Conservation (phyloP, 306 rosid genomes). For the Rosa rugosa region DNA sequence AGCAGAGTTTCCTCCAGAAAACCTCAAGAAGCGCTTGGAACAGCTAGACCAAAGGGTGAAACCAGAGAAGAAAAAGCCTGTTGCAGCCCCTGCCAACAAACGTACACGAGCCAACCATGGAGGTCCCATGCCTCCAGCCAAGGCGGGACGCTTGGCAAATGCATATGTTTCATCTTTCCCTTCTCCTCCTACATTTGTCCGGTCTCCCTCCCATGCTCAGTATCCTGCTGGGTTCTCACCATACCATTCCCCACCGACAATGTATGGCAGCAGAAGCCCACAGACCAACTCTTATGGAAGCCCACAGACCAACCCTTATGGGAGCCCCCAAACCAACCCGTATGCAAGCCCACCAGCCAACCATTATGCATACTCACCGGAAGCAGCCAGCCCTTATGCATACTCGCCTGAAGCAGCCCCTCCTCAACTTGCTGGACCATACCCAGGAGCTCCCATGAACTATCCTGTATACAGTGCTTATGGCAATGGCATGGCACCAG, state of each 20-base stretch:
- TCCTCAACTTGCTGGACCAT: constrained; percentile 53
- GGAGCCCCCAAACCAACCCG: constrained; percentile 79
- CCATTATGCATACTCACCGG: constrained; percentile 60
- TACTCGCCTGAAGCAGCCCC: constrained; percentile 91
- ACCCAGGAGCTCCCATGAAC: constrained; percentile 77
- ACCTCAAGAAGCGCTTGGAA: constrained; percentile 93
- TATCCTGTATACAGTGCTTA: constrained; percentile 88
- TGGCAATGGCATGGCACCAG: constrained; percentile 84
- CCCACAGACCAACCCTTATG: constrained; percentile 61
- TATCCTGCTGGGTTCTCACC: constrained; percentile 88
- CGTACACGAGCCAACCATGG: constrained; percentile 91
- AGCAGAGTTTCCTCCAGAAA: constrained; percentile 80
- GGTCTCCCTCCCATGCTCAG: constrained; percentile 92
- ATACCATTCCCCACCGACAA: constrained; percentile 93
- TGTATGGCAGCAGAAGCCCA: constrained; percentile 97
- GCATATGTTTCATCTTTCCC: constrained; percentile 99
- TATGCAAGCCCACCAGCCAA: constrained; percentile 66
- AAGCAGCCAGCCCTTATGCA: constrained; percentile 67
- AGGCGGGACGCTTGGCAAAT: constrained; percentile 96
- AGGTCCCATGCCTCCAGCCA: constrained; percentile 99
- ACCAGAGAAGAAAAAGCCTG: constrained; percentile 83
- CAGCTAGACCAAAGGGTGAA: constrained; percentile 87
- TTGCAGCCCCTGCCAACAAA: constrained; percentile 86
- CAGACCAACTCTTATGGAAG: constrained; percentile 65
- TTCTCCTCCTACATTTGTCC: constrained; percentile 74